phyloP scores from a whole-genome alignment of 129 eudicot genomes.

The Mikania micrantha region DNA sequence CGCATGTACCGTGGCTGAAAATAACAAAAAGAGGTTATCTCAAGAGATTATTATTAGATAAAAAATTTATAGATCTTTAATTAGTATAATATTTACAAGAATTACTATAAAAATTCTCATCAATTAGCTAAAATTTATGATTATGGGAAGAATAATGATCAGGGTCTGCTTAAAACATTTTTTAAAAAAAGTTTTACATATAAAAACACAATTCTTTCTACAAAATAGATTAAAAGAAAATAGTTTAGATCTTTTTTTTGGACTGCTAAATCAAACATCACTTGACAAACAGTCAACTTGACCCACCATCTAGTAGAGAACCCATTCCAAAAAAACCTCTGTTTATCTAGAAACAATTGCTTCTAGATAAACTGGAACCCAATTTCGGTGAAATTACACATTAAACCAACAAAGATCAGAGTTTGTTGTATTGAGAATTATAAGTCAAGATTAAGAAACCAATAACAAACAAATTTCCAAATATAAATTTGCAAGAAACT shows the following conservation, averaged over 20 bases:
- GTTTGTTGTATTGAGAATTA: neutral
- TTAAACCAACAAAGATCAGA: slow-evolving; percentile 3
- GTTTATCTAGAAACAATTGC: too few relatives aligned
- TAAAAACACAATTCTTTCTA: neutral
- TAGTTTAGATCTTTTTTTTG: too few relatives aligned
- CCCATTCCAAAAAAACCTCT: too few relatives aligned
- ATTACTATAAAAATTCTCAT: neutral
- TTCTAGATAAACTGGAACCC: too few relatives aligned
- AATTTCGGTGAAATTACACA: too few relatives aligned
- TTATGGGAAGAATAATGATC: neutral
- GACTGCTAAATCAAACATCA: too few relatives aligned
- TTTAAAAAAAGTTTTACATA: neutral
- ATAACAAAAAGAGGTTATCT: neutral
- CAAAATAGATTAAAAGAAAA: neutral
- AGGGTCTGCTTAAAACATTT: neutral
- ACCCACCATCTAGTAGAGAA: too few relatives aligned
- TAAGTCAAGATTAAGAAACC: neutral
- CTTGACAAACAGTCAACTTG: too few relatives aligned
- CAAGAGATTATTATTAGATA: neutral
- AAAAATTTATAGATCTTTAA: neutral
- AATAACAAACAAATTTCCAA: neutral
- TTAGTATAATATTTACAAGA: neutral
- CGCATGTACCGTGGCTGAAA: slow-evolving; percentile 62
- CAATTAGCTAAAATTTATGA: neutral
- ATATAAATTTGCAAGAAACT: neutral